Conservation (phyloP, 1,284 basidiomycete species). For the Ganoderma leucocontextum region DNA sequence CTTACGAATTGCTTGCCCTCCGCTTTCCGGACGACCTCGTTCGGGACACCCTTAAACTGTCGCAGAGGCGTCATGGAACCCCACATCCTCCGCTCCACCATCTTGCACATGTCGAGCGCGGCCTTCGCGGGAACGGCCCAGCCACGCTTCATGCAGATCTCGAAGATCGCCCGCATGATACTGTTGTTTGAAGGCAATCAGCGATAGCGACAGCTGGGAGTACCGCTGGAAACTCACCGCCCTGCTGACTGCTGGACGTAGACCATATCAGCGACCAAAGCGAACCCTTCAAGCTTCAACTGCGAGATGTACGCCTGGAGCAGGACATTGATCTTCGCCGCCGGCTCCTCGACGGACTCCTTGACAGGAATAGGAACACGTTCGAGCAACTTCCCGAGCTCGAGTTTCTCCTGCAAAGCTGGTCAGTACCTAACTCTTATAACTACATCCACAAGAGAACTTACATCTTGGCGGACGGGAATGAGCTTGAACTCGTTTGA, state of each 20-base stretch:
- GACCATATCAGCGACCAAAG: conserved; percentile 98
- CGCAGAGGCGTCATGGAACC: conserved; percentile 96
- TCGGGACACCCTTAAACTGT: conserved; percentile 92
- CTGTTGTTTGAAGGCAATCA: conserved; percentile 46
- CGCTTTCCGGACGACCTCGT: conserved; percentile 90
- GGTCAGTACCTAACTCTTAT: conserved; percentile 32
- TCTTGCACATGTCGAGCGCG: conserved; percentile 95
- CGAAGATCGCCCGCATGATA: conserved; percentile 96
- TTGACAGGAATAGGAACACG: conserved; percentile 98
- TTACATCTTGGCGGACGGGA: conserved; percentile 63
- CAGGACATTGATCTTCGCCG: conserved; percentile 97
- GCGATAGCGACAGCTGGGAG: too few relatives aligned
- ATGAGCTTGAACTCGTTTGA: conserved; percentile 98
- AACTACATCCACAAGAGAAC: conserved; percentile 48
- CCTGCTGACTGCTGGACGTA: conserved; percentile 94
- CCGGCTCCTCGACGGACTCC: conserved; percentile 95
- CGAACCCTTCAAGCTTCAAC: conserved; percentile 94
- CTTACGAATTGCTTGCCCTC: conserved; percentile 97
- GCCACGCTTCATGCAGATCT: conserved; percentile 98
- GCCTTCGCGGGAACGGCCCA: conserved; percentile 95
- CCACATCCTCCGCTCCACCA: conserved; percentile 97
- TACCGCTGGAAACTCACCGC: conserved; percentile 54
- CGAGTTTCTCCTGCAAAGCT: conserved; percentile 76
- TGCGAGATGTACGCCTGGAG: conserved; percentile 96
- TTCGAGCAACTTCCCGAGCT: conserved; percentile 93